Conservation (phyloP, 768 basidiomycete genomes). For the Lactifluus subvellereus region DNA sequence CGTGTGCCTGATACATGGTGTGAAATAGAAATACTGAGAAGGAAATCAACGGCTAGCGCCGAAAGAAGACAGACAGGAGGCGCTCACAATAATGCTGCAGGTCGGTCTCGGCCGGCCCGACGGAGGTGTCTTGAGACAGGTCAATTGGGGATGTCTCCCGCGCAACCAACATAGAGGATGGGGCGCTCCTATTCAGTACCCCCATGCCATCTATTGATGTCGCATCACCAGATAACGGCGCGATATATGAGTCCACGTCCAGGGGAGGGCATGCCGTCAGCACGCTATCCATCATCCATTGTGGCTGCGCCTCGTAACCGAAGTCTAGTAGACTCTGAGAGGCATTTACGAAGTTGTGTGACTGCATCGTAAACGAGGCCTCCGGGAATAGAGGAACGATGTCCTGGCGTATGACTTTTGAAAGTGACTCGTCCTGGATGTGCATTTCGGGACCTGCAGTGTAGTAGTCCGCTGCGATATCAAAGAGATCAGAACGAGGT, state of each 20-base stretch:
- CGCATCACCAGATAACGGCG: slow-evolving; percentile 8
- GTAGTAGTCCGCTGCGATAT: slow-evolving; percentile 20
- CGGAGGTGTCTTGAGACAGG: slow-evolving; percentile 1
- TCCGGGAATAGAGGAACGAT: slow-evolving; percentile 18
- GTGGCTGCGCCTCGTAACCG: slow-evolving; percentile 17
- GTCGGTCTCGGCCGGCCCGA: slow-evolving; percentile 22
- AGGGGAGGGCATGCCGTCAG: slow-evolving; percentile 16
- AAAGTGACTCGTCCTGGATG: slow-evolving; percentile 21
- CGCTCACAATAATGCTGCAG: slow-evolving; percentile 44
- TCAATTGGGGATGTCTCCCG: slow-evolving; percentile 14
- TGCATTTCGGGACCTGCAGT: slow-evolving; percentile 15
- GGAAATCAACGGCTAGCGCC: slow-evolving; percentile 6
- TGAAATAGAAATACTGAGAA: slow-evolving; percentile 45
- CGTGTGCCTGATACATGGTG: slow-evolving; percentile 42
- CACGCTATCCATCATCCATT: slow-evolving; percentile 11
- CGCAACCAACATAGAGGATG: slow-evolving; percentile 9
- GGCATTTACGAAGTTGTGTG: slow-evolving; percentile 15
- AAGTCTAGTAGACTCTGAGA: slow-evolving; percentile 13
- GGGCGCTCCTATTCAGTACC: neutral
- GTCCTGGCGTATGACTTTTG: slow-evolving; percentile 21
- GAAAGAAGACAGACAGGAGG: slow-evolving; percentile 23
- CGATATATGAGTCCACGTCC: slow-evolving; percentile 15
- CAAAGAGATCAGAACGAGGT: slow-evolving; percentile 23
- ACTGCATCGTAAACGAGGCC: slow-evolving; percentile 6
- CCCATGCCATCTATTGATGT: slow-evolving; percentile 1